Evolutionary conservation across 2,329 filamentous ascomycete species (phyloP).

Genomic region (Botrytis cinerea): DNA sequence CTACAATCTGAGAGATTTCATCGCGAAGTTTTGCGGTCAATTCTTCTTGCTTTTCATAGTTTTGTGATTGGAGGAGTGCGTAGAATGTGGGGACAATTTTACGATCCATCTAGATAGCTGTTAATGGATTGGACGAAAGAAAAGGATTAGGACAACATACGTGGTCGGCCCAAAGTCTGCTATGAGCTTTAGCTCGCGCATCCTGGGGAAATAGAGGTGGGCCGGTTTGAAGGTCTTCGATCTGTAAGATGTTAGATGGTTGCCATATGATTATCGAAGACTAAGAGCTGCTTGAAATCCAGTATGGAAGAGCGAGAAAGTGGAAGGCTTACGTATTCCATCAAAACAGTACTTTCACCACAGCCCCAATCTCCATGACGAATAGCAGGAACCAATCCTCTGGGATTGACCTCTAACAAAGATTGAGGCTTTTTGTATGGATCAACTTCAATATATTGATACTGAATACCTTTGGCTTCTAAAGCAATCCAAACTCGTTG

Average conservation of each 20-base stretch:
- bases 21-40: constrained; percentile 62
- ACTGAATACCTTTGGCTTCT: constrained; percentile 74
- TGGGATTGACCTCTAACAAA: constrained; percentile 73
- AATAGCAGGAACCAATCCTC: constrained; percentile 74
- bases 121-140: constrained; percentile 2
- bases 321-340: constrained; percentile 70
- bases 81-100: constrained; percentile 78
- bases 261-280: neutral
- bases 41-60: constrained; percentile 57
- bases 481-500: constrained; percentile 89
- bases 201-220: constrained; percentile 63
- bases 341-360: constrained; percentile 77
- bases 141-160: constrained; percentile 48
- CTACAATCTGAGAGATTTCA: constrained; percentile 56
- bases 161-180: constrained; percentile 79
- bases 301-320: neutral
- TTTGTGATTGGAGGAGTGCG: constrained; percentile 66
- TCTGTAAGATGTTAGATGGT: constrained; percentile 45
- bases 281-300: neutral
- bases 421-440: constrained; percentile 72
- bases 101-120: constrained; percentile 63
- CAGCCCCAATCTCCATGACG: constrained; percentile 79
- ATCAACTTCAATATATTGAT: constrained; percentile 86
- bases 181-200: constrained; percentile 69
- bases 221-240: constrained; percentile 70